Conservation (phyloP, 768 basidiomycete species). For the Ramaria rubella region DNA sequence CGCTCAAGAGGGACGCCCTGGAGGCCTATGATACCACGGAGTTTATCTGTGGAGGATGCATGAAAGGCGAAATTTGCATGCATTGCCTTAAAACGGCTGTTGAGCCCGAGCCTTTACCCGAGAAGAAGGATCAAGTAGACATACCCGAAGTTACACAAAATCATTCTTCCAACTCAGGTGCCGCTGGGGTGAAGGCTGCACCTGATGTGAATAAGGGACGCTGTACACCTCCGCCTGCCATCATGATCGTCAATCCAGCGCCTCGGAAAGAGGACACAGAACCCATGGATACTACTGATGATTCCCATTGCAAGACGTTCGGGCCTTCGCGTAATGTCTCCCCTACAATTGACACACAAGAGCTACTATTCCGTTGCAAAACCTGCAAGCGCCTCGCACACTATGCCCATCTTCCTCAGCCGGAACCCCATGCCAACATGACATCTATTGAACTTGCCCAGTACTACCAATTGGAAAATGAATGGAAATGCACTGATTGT, state of each 20-base stretch:
- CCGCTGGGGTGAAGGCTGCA: neutral
- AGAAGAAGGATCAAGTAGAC: slow-evolving; percentile 18
- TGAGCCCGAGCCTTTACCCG: slow-evolving; percentile 34
- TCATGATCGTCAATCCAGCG: neutral
- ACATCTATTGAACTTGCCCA: slow-evolving; percentile 41
- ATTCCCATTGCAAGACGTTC: neutral
- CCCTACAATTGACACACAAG: neutral
- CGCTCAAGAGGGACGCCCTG: slow-evolving; percentile 42
- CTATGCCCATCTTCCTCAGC: slow-evolving; percentile 63
- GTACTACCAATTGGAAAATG: slow-evolving; percentile 48
- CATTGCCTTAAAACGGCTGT: slow-evolving; percentile 56
- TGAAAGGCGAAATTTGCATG: slow-evolving; percentile 74
- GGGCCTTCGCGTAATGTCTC: neutral
- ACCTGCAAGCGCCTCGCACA: slow-evolving; percentile 80
- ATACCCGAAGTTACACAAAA: slow-evolving; percentile 6
- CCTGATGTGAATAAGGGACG: neutral
- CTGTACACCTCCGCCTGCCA: neutral
- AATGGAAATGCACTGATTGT: slow-evolving; percentile 77
- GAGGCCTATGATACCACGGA: slow-evolving; percentile 58
- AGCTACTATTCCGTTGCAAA: slow-evolving; percentile 71
- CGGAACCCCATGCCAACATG: slow-evolving; percentile 31
- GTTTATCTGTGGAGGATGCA: slow-evolving; percentile 72
- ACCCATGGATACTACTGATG: neutral
- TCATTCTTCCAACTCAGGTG: neutral
- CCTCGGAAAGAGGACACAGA: neutral